Conservation (phyloP, 2,329 filamentous ascomycete species). For the Tolypocladium inflatum region DNA sequence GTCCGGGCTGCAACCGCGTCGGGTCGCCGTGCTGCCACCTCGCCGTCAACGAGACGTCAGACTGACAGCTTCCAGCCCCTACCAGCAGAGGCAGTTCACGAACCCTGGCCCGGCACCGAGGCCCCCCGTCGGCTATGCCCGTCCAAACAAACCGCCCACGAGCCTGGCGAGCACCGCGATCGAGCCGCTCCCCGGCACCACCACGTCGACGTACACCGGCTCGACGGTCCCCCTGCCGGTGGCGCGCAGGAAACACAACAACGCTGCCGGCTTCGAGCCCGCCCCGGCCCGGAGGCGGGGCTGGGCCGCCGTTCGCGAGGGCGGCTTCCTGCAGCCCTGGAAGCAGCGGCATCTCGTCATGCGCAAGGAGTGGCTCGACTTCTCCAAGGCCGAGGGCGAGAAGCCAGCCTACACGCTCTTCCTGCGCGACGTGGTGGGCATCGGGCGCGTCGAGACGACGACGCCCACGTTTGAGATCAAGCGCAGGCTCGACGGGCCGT, state of each 20-base stretch:
- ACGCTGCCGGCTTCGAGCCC: constrained; percentile 54
- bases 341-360: constrained; percentile 88
- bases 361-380: constrained; percentile 87
- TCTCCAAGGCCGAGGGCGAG: constrained; percentile 82
- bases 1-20: background rate
- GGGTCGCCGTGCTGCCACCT: background rate
- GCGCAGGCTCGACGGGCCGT: constrained; percentile 57
- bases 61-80: background rate
- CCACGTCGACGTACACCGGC: constrained; percentile 58
- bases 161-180: constrained; percentile 61
- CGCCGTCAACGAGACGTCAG: background rate
- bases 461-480: constrained; percentile 93
- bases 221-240: constrained; percentile 67
- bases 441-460: constrained; percentile 82
- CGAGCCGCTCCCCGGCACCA: constrained; percentile 17
- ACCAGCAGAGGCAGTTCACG: constrained; percentile 59
- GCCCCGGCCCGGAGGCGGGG: constrained; percentile 72
- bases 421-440: constrained; percentile 79
- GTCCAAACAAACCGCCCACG: constrained; percentile 67
- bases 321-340: constrained; percentile 76
- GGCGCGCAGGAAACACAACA: constrained; percentile 50
- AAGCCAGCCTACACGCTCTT: constrained; percentile 81
- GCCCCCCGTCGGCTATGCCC: constrained; percentile 75
- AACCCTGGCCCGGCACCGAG: constrained; percentile 91
- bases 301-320: constrained; percentile 82